Evolutionary conservation across 2,329 filamentous ascomycete genomes (phyloP).

Genomic region (Ophidiomyces ophidiicola): DNA sequence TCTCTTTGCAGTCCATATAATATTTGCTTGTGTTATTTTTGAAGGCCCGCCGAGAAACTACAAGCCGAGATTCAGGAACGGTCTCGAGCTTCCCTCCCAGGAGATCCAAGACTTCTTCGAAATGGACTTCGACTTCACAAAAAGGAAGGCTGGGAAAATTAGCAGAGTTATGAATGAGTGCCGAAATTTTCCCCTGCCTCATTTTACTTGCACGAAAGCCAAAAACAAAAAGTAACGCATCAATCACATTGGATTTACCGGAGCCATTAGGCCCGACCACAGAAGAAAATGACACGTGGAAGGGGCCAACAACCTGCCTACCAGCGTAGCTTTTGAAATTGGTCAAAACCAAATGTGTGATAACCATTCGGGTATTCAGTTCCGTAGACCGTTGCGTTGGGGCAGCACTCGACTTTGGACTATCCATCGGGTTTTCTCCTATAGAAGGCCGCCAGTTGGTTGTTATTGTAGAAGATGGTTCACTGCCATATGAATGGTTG

Average conservation of each 20-base stretch:
- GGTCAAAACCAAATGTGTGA: conserved; percentile 78
- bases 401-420: conserved; percentile 65
- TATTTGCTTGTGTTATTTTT: conserved; percentile 98
- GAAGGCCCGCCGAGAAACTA: conserved; percentile 87
- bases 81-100: conserved; percentile 62
- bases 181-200: conserved; percentile 96
- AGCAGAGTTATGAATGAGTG: conserved; percentile 93
- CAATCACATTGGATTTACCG: conserved; percentile 97
- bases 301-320: conserved; percentile 86
- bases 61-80: conserved; percentile 69
- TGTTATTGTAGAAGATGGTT: conserved; percentile 63
- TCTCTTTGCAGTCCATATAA: conserved; percentile 82
- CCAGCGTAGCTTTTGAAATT: conserved; percentile 99
- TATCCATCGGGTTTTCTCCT: conserved; percentile 84
- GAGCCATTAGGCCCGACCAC: conserved; percentile 97
- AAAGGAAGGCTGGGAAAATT: conserved; percentile 71
- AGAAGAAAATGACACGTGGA: conserved; percentile 93
- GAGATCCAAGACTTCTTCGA: conserved; percentile 85
- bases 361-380: conserved; percentile 78
- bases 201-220: conserved; percentile 98
- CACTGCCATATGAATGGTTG: conserved; percentile 42
- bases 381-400: conserved; percentile 57
- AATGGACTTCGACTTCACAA: conserved; percentile 94
- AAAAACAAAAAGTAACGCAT: conserved; percentile 96
- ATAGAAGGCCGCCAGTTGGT: too few species aligned